Percentiles rank a stretch among this genome's conserved stretches.
phyloP scores from a whole-genome alignment of 2,329 filamentous ascomycete species.

The Hymenoscyphus fructigenus region DNA sequence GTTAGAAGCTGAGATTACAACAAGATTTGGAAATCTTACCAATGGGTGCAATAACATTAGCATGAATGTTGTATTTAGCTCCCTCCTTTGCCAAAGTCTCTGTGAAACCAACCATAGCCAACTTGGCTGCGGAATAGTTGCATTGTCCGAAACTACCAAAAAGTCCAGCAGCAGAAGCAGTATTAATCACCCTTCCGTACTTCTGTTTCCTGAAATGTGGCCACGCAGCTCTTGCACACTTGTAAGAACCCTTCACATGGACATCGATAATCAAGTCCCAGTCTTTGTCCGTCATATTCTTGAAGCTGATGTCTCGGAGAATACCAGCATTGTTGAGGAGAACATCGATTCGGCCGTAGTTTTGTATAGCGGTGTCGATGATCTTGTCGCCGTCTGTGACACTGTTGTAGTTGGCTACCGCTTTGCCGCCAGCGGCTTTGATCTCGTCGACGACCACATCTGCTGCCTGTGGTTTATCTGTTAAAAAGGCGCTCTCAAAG shows the following conservation, averaged over 20 bases:
- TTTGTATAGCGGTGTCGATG: conserved; percentile 81
- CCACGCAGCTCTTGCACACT: conserved; percentile 93
- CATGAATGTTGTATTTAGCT: conserved; percentile 94
- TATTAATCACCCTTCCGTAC: conserved; percentile 96
- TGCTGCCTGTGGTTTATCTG: conserved; percentile 49
- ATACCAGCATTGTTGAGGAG: conserved; percentile 99
- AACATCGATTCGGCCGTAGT: conserved; percentile 84
- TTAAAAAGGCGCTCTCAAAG: neutral
- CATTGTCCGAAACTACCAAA: conserved; percentile 95
- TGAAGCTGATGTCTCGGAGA: conserved; percentile 88
- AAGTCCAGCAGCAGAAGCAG: conserved; percentile 89
- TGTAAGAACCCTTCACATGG: conserved; percentile 91
- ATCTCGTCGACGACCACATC: conserved; percentile 83
- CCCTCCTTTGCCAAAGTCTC: conserved; percentile 98
- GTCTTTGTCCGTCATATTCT: conserved; percentile 96
- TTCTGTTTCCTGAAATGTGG: conserved; percentile 98
- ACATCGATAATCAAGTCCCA: conserved; percentile 96
- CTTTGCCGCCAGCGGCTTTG: conserved; percentile 86
- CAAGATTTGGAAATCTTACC: conserved; percentile 24
- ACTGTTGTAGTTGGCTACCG: conserved; percentile 95
- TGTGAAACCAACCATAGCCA: conserved; percentile 93
- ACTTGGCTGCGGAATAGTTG: conserved; percentile 96
- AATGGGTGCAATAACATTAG: conserved; percentile 93
- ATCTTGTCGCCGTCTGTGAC: conserved; percentile 93
- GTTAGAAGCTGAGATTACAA: neutral